Percentiles rank a stretch among this genome's conserved stretches.
These are phyloP conservation scores for Trypanosoma platydactyli DNA, from an alignment of 208 protist species.

Conservation along the genomic window DNA sequence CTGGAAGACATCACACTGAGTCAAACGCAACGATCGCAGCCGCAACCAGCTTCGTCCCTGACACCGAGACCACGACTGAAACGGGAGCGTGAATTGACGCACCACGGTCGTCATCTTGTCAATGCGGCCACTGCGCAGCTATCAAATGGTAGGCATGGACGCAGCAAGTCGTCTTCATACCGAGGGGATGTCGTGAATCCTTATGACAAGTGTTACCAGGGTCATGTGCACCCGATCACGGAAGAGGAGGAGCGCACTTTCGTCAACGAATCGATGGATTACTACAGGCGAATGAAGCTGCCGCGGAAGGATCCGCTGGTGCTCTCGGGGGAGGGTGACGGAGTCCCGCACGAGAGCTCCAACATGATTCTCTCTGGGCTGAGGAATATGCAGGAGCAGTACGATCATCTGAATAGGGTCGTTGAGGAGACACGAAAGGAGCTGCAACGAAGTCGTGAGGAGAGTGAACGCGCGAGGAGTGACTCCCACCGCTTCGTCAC, in stretches of 20 bases:
- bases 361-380: background rate
- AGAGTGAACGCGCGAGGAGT: slow-evolving; percentile 4
- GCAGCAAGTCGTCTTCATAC: too few species aligned
- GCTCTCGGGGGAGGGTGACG: background rate
- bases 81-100: background rate
- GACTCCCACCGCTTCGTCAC: background rate
- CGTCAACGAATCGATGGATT: slow-evolving; percentile 7
- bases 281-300: slow-evolving; percentile 18
- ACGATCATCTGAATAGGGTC: slow-evolving; percentile 11
- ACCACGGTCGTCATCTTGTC: background rate
- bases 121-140: background rate
- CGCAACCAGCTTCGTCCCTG: background rate
- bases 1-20: slow-evolving; percentile 14
- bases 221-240: slow-evolving; percentile 12
- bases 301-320: slow-evolving; percentile 17
- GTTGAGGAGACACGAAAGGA: slow-evolving; percentile 26
- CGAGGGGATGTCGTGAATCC: slow-evolving; percentile 13
- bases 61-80: background rate
- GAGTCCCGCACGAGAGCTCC: background rate
- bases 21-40: slow-evolving; percentile 6
- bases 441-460: slow-evolving; percentile 23
- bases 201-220: slow-evolving; percentile 22
- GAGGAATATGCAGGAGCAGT: slow-evolving; percentile 17
- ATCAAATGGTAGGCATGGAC: background rate
- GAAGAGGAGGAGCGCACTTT: slow-evolving; percentile 2